These are phyloP conservation scores for Micractinium conductrix DNA, from an alignment of 139 green algal genomes.

Conservation along the genomic window DNA sequence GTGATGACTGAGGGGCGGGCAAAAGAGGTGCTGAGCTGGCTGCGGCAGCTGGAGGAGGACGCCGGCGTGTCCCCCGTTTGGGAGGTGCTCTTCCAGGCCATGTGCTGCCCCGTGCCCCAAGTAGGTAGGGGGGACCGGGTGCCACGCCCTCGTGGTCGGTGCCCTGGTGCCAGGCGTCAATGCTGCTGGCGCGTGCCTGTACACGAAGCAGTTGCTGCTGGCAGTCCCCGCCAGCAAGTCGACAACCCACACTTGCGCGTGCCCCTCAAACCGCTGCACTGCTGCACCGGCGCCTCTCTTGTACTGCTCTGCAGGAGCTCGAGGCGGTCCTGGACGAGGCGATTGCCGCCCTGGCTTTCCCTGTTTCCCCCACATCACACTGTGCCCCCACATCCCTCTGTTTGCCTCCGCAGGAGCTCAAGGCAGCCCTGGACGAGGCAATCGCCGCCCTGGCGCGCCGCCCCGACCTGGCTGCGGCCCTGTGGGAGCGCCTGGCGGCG, in stretches of 20 bases:
- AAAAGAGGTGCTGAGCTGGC: conserved; percentile 48
- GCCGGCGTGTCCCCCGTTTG: conserved; percentile 59
- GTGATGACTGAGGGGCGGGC: conserved; percentile 43
- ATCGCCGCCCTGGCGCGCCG: conserved; percentile 63
- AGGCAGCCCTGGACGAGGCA: conserved; percentile 60
- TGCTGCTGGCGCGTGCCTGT: too few species aligned
- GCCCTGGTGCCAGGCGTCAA: too few species aligned
- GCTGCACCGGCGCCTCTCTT: too few species aligned
- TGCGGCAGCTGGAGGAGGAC: conserved; percentile 50
- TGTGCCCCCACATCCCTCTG: too few species aligned
- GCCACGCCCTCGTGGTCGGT: too few species aligned
- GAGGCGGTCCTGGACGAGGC: conserved; percentile 63
- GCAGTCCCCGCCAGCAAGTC: too few species aligned
- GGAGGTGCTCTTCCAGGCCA: conserved; percentile 83
- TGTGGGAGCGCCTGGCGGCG: conserved; percentile 71
- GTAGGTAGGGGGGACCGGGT: too few species aligned
- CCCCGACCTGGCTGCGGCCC: conserved; percentile 45
- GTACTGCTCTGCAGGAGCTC: conserved; percentile 40
- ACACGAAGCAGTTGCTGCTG: too few species aligned
- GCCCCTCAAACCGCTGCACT: too few species aligned
- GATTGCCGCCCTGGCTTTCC: conserved; percentile 57
- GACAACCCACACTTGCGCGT: too few species aligned
- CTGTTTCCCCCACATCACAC: too few species aligned
- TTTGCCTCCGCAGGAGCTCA: conserved; percentile 46
- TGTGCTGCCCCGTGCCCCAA: conserved; percentile 80